phyloP scores from a whole-genome alignment of 345 rosid species.

The Eucalyptus virginea region DNA sequence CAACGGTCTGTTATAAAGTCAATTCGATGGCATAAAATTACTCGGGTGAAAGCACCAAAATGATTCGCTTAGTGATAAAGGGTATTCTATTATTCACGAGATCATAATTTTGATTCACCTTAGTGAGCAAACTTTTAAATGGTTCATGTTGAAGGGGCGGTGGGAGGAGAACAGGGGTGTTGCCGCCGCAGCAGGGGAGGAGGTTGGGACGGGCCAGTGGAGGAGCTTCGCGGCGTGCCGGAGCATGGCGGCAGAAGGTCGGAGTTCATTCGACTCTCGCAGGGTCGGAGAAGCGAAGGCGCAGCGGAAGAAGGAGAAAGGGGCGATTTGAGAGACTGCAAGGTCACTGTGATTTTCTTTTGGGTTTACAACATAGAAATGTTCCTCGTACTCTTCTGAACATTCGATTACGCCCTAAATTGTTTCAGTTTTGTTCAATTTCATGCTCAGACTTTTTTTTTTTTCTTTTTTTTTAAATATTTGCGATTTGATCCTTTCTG shows the following conservation, averaged over 20 bases:
- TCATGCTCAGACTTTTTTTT: not conserved
- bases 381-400: not conserved
- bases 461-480: not conserved
- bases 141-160: no score
- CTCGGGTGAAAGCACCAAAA: no score
- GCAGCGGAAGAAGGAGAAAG: not conserved
- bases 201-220: not conserved
- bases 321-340: not conserved
- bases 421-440: not conserved
- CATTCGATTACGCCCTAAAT: not conserved
- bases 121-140: no score
- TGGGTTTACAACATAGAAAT: not conserved
- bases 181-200: not conserved
- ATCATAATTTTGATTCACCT: no score
- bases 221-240: constrained; percentile 9
- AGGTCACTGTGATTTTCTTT: not conserved
- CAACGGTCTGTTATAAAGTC: no score
- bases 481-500: not conserved
- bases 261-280: constrained; percentile 30
- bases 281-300: constrained; percentile 8
- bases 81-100: no score
- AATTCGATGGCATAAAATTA: no score
- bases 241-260: constrained; percentile 8
- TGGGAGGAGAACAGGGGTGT: no score
- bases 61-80: no score